phyloP scores from a whole-genome alignment of 768 basidiomycete species.

The Russula emetica region DNA sequence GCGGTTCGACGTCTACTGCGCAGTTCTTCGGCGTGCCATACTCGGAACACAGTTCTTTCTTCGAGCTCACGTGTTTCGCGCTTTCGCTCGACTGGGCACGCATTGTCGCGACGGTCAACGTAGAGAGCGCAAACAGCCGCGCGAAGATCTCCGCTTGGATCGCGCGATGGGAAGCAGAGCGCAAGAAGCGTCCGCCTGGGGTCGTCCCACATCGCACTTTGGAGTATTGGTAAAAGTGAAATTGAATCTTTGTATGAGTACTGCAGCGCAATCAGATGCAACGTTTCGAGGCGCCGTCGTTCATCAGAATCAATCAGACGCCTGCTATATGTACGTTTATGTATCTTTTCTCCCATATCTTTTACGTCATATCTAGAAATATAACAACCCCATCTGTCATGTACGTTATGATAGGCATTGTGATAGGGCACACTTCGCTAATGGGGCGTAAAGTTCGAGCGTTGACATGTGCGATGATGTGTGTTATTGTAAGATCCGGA shows the following conservation, averaged over 20 bases:
- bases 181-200: slow-evolving; percentile 46
- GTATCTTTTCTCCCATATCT: too few species aligned
- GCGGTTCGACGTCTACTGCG: slow-evolving; percentile 63
- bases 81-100: slow-evolving; percentile 78
- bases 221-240: slow-evolving; percentile 48
- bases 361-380: too few species aligned
- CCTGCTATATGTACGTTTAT: too few species aligned
- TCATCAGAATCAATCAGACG: too few species aligned
- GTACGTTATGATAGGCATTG: too few species aligned
- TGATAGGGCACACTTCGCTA: too few species aligned
- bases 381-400: too few species aligned
- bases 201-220: slow-evolving; percentile 38
- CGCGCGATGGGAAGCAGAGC: slow-evolving; percentile 82
- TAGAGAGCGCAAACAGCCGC: slow-evolving; percentile 65
- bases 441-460: too few species aligned
- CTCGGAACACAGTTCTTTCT: slow-evolving; percentile 95
- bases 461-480: too few species aligned
- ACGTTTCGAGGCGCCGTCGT: too few species aligned
- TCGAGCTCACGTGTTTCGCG: slow-evolving; percentile 92
- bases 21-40: slow-evolving; percentile 85
- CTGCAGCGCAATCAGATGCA: neutral
- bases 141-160: slow-evolving; percentile 90
- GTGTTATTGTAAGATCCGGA: too few species aligned
- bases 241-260: neutral
- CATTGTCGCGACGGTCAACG: slow-evolving; percentile 96